A percentile compares a stretch with the other conserved stretches of the same genome.
Conservation (phyloP, 345 rosid genomes). For the Citrus maxima region DNA sequence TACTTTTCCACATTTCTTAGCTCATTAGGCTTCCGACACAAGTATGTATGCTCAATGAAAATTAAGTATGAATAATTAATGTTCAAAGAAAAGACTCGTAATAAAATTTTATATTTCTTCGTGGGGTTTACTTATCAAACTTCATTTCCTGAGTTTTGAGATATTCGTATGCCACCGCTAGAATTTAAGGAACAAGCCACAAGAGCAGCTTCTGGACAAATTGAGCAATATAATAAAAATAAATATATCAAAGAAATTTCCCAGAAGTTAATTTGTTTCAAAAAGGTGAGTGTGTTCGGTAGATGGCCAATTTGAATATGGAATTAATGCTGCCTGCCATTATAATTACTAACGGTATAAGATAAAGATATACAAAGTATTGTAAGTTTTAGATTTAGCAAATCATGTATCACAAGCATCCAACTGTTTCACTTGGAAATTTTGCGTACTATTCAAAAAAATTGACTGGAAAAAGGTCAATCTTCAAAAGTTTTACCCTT, state of each 20-base stretch:
- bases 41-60: constrained; percentile 11
- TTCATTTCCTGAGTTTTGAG: constrained; percentile 10
- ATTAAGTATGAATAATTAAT: background rate
- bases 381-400: background rate
- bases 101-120: background rate
- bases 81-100: background rate
- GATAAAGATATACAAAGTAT: background rate
- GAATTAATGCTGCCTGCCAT: no score
- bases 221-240: background rate
- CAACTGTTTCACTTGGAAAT: background rate
- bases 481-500: background rate
- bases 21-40: constrained; percentile 24
- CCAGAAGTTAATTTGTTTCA: background rate
- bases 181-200: constrained; percentile 2
- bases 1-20: constrained; percentile 21
- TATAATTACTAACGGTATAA: background rate
- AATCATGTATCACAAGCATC: background rate
- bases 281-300: background rate
- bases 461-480: background rate
- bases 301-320: background rate
- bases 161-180: background rate
- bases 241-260: constrained; percentile 1
- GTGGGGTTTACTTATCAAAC: constrained; percentile 21
- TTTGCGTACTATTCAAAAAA: background rate
- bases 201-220: constrained; percentile 6